Base-by-base conservation (phyloP, 2,329 filamentous ascomycete species). In the Fusarium palustre region DNA sequence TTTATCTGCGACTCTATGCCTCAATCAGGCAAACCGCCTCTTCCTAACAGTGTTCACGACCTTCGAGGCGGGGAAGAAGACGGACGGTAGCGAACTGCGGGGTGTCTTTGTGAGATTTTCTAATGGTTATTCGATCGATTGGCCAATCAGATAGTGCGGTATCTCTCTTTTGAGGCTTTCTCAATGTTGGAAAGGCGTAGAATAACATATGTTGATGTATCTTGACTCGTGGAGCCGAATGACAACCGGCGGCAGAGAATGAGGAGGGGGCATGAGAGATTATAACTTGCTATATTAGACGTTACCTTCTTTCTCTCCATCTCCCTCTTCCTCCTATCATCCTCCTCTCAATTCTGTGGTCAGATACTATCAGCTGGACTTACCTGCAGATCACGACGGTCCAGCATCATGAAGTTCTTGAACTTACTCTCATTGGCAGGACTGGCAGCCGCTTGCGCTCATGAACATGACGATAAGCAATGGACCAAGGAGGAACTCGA, bases 401-500 rank as follows among this genome's bases (percentile, higher is more conserved):
- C 16, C 34, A 10, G 43, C n/a, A 53, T 47, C 39, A 78, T 79
- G 77, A 78, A 70, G 60, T 55, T 79, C 42, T 62, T 75, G 33
- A 71, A 71, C 55, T 53, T 77, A 41, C 57, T 79, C 46, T 67
- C 75, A 25, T 55, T 75, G 60, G 68, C 71, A 41, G 71, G 73
- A 13, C 59, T 77, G 57, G 70, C 74, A 5, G 62, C 64, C 8
- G 73, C 72, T 12, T 79, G 77, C 36, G 71, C 70, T 30, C 72
- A 79, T 56, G 74, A 76, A 38, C 71, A 77, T 64, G 76, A 80
- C 62, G 78, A 79, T 59, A 80, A 80, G 66, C 79, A 82, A 53
- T 88, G 83, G 80, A 81, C 80, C 22, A 80, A 82, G 63, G 85
- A 86, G 67, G 81, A 85, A 61, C 76, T 85, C 25, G 82, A 82